Evolutionary conservation across 495 filamentous ascomycete genomes (phyloP).

Genomic region (Trichoderma virens): DNA sequence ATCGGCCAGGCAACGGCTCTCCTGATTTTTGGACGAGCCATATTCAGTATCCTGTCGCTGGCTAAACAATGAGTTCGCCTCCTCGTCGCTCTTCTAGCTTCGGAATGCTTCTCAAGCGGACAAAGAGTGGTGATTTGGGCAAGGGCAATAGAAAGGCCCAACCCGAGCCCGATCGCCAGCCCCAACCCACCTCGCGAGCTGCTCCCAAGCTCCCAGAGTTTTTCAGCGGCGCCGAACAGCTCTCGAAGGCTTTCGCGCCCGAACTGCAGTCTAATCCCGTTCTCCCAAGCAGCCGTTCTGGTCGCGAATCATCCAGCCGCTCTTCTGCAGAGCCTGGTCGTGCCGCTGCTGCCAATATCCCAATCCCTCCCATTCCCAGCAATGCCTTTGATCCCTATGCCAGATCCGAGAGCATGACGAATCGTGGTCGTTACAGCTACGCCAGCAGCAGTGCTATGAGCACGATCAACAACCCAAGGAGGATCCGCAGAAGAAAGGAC

Average conservation of each 20-base stretch:
- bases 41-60: neutral
- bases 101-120: slow-evolving; percentile 67
- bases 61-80: slow-evolving; percentile 31
- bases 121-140: slow-evolving; percentile 68
- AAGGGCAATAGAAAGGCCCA: slow-evolving; percentile 58
- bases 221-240: slow-evolving; percentile 53
- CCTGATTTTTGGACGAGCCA: neutral
- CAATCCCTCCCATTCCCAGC: slow-evolving; percentile 47
- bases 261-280: slow-evolving; percentile 59
- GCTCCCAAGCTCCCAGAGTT: slow-evolving; percentile 79
- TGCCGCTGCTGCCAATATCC: slow-evolving; percentile 22
- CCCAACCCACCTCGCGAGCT: slow-evolving; percentile 57
- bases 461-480: slow-evolving; percentile 87
- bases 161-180: slow-evolving; percentile 56
- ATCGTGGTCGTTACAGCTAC: slow-evolving; percentile 94
- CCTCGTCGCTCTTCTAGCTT: slow-evolving; percentile 44
- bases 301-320: slow-evolving; percentile 32
- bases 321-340: slow-evolving; percentile 37
- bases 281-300: slow-evolving; percentile 47
- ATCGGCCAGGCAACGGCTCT: neutral
- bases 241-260: slow-evolving; percentile 63
- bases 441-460: slow-evolving; percentile 78
- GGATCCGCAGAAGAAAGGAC: slow-evolving; percentile 89
- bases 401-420: slow-evolving; percentile 87
- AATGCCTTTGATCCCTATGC: slow-evolving; percentile 65